Evolutionary conservation across 345 rosid genomes (phyloP).

Genomic region (Combretum micranthum): DNA sequence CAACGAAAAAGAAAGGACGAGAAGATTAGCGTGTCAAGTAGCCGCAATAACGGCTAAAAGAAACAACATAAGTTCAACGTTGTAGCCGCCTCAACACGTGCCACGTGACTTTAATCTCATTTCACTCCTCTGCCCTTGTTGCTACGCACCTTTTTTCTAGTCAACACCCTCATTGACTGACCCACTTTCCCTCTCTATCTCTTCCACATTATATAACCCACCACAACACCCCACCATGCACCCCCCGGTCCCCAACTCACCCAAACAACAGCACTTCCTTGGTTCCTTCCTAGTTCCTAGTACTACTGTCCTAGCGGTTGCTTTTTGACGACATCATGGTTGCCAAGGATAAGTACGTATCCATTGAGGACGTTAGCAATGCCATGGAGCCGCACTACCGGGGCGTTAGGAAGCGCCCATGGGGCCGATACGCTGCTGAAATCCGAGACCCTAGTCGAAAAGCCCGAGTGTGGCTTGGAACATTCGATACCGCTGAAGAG

Average conservation of each 20-base stretch:
- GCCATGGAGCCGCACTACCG: constrained; percentile 22
- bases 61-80: constrained; percentile 10
- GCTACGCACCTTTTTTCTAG: constrained; percentile 37
- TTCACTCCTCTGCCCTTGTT: constrained; percentile 9
- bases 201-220: constrained; percentile 6
- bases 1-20: too few relatives aligned
- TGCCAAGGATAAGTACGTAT: constrained; percentile 14
- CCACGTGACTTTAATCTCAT: constrained; percentile 38
- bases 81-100: constrained; percentile 36
- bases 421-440: constrained; percentile 82
- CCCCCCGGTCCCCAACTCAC: too few relatives aligned
- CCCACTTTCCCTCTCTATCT: not conserved
- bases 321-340: constrained; percentile 15
- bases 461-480: constrained; percentile 68
- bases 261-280: too few relatives aligned
- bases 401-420: constrained; percentile 66
- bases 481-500: constrained; percentile 65
- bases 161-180: constrained; percentile 18
- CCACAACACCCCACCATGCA: too few relatives aligned
- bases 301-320: too few relatives aligned
- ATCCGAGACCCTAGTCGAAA: constrained; percentile 69
- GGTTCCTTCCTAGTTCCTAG: too few relatives aligned
- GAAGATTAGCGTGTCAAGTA: too few relatives aligned
- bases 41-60: constrained; percentile 33
- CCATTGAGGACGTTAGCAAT: not conserved